A percentile compares a stretch with the other conserved stretches of the same genome.
Evolutionary conservation across 345 rosid genomes (phyloP).

Genomic region (Eucalyptus polyanthemos): DNA sequence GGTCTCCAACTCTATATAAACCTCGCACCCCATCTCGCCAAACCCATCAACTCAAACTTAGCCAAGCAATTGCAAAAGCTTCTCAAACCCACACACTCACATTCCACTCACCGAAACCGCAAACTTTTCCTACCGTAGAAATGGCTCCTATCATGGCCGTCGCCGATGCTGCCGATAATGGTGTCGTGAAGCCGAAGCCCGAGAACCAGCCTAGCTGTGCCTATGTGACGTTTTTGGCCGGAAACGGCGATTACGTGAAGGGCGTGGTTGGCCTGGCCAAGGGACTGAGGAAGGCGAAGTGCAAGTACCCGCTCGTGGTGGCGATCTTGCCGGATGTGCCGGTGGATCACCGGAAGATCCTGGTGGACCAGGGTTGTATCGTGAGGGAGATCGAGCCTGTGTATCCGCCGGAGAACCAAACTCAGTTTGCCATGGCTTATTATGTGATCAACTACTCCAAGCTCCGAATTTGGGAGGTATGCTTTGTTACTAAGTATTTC

Average conservation of each 20-base stretch:
- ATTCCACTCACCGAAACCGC: not conserved
- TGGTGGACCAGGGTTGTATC: constrained; percentile 19
- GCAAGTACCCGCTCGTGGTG: constrained; percentile 27
- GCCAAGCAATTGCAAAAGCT: not conserved
- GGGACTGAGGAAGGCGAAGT: constrained; percentile 21
- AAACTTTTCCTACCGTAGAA: not conserved
- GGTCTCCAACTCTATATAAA: not conserved
- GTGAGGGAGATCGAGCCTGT: constrained; percentile 27
- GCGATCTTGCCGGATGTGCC: constrained; percentile 35
- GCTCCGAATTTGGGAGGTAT: constrained; percentile 37
- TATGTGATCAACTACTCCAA: constrained; percentile 34
- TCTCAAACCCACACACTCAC: not conserved
- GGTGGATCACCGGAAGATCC: constrained; percentile 17
- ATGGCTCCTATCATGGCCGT: not conserved
- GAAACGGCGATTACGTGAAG: constrained; percentile 17
- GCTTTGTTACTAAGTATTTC: too few species aligned
- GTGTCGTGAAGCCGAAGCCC: not conserved
- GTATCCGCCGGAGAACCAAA: constrained; percentile 12
- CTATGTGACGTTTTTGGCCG: constrained; percentile 17
- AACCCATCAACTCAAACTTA: not conserved
- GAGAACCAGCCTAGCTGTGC: constrained; percentile 1
- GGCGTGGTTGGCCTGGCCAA: constrained; percentile 36
- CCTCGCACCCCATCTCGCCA: not conserved
- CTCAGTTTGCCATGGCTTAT: constrained; percentile 10
- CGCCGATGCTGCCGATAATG: not conserved